Base-by-base conservation (phyloP, 116 monocot genomes). In the Trichopus zeylanicus region DNA sequence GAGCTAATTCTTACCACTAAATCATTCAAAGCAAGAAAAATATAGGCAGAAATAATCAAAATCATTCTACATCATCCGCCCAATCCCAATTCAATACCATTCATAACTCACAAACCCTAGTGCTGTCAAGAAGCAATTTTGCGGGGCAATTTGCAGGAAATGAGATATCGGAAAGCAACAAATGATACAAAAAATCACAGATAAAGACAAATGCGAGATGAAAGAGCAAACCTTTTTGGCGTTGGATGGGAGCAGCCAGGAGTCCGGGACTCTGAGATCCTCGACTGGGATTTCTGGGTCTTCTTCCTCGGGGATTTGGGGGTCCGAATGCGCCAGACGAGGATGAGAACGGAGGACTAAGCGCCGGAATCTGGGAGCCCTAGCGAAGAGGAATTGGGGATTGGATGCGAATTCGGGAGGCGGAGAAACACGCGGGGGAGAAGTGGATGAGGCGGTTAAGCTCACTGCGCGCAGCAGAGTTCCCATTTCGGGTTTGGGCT, bases 201-300 rank as follows among this genome's bases (percentile, higher is more conserved):
- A 48, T 35, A 21, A 53, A 53, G 2, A 0, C 0, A 65, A 54
- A 34, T 15, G 15, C 16, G 35, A 34, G 6, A 48, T 5, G 23
- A 47, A n/a, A n/a, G 37, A 35, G 33, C 26, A 16, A 26, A 69
- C 75, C 67, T 75, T 38, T 9, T 52, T 48, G 27, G 80, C 80
- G 26, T 62, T 67, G 48, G 80, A 70, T 37, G 80, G 71, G 46
- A 33, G 11, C 35, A 65, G 37, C 80, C 80, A 80, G 7, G 67
- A 46, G 6, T 74, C 75, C 22, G 80, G 80, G 26, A 80, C 70
- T 57, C 56, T 70, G 55, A 80, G 75, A 2, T 32, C 52, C 62
- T 75, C 59, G 11, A 79, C 66, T 55, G 58, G 38, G 59, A 9
- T 11, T 27, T 57, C 61, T 2, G 64, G 16, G 23, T 27, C 53